Conservation (phyloP, 208 protist genomes). For the Angomonas desouzai region DNA sequence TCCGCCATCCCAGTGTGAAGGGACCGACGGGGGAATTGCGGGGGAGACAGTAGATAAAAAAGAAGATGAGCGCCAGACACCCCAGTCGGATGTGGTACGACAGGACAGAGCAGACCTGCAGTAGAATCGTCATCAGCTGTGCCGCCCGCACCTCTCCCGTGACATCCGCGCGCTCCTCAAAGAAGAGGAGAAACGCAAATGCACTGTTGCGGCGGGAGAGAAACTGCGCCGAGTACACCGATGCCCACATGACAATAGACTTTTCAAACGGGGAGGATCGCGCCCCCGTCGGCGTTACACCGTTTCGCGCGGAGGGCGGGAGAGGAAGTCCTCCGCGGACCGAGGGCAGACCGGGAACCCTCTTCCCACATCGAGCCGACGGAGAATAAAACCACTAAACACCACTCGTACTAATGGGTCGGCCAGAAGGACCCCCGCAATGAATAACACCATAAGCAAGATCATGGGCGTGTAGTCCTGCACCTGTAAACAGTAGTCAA, state of each 20-base stretch:
- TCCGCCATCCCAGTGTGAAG: background rate
- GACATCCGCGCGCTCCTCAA: slow-evolving; percentile 1
- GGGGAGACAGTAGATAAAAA: background rate
- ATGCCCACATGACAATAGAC: background rate
- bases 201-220: background rate
- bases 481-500: background rate
- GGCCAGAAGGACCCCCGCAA: background rate
- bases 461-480: background rate
- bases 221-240: background rate
- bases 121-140: background rate
- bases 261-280: background rate
- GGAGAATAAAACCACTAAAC: background rate
- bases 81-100: background rate
- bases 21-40: background rate
- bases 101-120: background rate
- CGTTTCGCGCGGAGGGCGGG: background rate
- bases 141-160: background rate
- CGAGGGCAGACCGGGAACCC: background rate
- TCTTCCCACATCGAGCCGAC: background rate
- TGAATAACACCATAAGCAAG: background rate
- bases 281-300: background rate
- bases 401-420: background rate
- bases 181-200: background rate
- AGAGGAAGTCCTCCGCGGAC: background rate
- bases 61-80: background rate